phyloP scores from a whole-genome alignment of 495 filamentous ascomycete genomes.

The Amphirosellinia nigrospora region DNA sequence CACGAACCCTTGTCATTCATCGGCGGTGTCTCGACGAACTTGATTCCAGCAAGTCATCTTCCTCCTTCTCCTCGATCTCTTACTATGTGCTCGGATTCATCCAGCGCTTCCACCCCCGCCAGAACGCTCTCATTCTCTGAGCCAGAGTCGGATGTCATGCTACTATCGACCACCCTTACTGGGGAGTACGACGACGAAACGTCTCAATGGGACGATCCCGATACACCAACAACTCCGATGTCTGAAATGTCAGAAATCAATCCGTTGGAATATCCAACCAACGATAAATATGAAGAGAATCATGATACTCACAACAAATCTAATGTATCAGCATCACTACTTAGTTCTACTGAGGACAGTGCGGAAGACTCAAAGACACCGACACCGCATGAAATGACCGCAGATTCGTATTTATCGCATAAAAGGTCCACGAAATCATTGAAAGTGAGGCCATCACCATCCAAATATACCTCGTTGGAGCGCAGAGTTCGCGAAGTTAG shows the following conservation, averaged over 20 bases:
- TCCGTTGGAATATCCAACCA: slow-evolving; percentile 29
- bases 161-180: slow-evolving; percentile 32
- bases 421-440: slow-evolving; percentile 14
- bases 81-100: slow-evolving; percentile 54
- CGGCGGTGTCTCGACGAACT: slow-evolving; percentile 15
- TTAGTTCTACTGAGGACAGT: slow-evolving; percentile 20
- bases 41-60: slow-evolving; percentile 39
- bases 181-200: slow-evolving; percentile 40
- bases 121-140: slow-evolving; percentile 54
- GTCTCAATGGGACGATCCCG: slow-evolving; percentile 41
- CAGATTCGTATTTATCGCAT: slow-evolving; percentile 39
- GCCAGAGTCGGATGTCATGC: slow-evolving; percentile 46
- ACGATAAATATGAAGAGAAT: slow-evolving; percentile 23
- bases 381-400: slow-evolving; percentile 44
- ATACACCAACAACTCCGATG: slow-evolving; percentile 43
- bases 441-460: slow-evolving; percentile 33
- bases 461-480: slow-evolving; percentile 32
- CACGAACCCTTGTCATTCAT: slow-evolving; percentile 50
- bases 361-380: slow-evolving; percentile 44
- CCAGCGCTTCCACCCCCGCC: slow-evolving; percentile 47
- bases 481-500: slow-evolving; percentile 32
- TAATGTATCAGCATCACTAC: slow-evolving; percentile 14
- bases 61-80: slow-evolving; percentile 56
- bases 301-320: slow-evolving; percentile 26
- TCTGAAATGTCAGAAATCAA: slow-evolving; percentile 43